Base-by-base conservation (phyloP, 495 filamentous ascomycete genomes). In the Hypoxylon perforatum region DNA sequence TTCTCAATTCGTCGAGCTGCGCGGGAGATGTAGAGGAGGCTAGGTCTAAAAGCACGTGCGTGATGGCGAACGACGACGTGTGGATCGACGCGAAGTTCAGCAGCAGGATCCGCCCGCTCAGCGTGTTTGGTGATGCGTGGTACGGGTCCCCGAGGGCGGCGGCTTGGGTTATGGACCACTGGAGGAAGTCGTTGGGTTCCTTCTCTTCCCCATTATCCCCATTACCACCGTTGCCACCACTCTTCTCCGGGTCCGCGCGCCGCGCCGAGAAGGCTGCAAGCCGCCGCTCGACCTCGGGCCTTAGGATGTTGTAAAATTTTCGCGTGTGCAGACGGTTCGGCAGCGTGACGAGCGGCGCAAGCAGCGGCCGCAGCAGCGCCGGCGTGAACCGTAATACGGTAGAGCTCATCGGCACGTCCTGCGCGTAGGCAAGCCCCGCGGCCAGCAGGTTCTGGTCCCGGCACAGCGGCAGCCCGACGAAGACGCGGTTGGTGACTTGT, bases 81-180 rank as follows among this genome's bases (percentile, higher is more conserved):
- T 85, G 83, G 30, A 85, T 83, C 0, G 82, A 74, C 1, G 76
- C 81, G 38, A 86, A 83, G 51, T 80, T 82, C n/a, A 84, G 58
- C 2, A 78, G 38, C 22, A 78, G 63, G n/a, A 80, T 59, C 7
- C 75, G 73, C 28, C 57, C 66, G 2, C 72, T 68, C 14, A 80
- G 67, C 21, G 74, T 74, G 10, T 54, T 35, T 0, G 58, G 48
- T 41, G 58, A 57, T 57, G 10, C 8, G 14, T 38, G 14, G 25
- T 28, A 28, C 25, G 77, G 70, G 30, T 77, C 72, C 46, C 70
- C 69, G 1, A 15, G 61, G 1, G 42, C 61, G 55, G 72, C 75
- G 45, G 70, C 75, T 45, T 77, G 72, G 12, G 61, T 36, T 61
- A 80, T 55, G 6, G 57, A 52, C 78, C 77, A 80, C 39, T 78